Base-by-base conservation (phyloP, 2,329 filamentous ascomycete genomes). In the Botrytis aclada region DNA sequence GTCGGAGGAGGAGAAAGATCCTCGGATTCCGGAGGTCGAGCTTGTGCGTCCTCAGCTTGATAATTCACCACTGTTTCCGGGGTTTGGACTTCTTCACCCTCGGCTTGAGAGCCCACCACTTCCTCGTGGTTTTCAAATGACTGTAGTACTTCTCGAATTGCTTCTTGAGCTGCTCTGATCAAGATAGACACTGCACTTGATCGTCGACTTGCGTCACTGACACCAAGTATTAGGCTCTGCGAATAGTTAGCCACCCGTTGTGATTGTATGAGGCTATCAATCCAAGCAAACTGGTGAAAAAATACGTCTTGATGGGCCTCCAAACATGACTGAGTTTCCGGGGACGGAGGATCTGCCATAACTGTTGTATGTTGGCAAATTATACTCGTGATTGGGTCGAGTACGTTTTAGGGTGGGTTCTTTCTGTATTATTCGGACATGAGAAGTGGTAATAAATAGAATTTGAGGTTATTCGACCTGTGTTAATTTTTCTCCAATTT, bases 171-270 rank as follows among this genome's bases (percentile, higher is more conserved):
- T n/a, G 10, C 1, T 54, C 25, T n/a, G 7, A 16, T 14, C 10
- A 2, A 5, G 6, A 20, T 20, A 45, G 16, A 18, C 4, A 5
- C 47, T n/a, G 2, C 3, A 1, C 12, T n/a, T 5, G 5, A 5
- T 54, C 25, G n/a, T 54, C 25, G 4, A 16, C 12, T 16, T 29
- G 16, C 25, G 5, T 3, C 12, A 29, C 12, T 29, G 8, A n/a
- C 14, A 51, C 45, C 22, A 25, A 9, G 9, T 25, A 51, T 12
- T 14, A 14, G 6, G 14, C n/a, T 0, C 25, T 51, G 47, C n/a
- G 12, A 14, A 51, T 4, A 25, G 14, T 51, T 4, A 51, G 22
- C 47, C 47, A n/a, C n/a, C 14, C 14, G 47, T 25, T 51, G 10
- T n/a, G 25, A n/a, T 51, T 51, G 25, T 14, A 4, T 51, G 22